Evolutionary conservation across 148 eudicot species (phyloP), one percentile per base, ranked within the genome.

Genomic region (Hydrangea macrophylla): DNA sequence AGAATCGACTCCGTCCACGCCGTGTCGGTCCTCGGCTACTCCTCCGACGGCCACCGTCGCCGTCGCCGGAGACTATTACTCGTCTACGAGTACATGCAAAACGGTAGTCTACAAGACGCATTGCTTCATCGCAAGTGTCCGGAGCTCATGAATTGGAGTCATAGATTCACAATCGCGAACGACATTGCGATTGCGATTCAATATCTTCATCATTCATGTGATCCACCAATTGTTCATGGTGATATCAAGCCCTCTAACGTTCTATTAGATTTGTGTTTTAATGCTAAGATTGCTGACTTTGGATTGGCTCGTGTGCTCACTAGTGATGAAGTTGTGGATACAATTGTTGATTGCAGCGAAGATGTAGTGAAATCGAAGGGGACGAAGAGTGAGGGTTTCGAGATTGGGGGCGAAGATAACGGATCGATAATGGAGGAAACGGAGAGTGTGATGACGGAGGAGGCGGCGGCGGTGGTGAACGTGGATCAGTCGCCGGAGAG

Each of bases 171-270:
- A 24, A 73, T 93, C 9, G 80, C 88, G 1, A 13, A 70, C 0
- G 79, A 79, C 64, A 65, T 90, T 0, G 98, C 98, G 0, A 88
- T 63, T 59, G 98, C 86, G 1, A 50, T 93, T 37, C 78, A 77
- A 44, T 82, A 75, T 61, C 78, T 93, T 32, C 98, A 93, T 58
- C 65, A 31, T 6, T 20, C 67, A 1, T 88, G 95, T 37, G 91
- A 80, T 48, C 79, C 84, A 1, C 76, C 87, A 1, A 83, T 93
- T 10, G 78, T 93, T 69, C 98, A 93, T 54, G 94, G 98, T 0
- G 98, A 93, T 81, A 81, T 93, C 26, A 93, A 93, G 62, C 96
- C 98, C 1, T 88, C 95, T 9, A 93, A 93, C 76, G 74, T 93
- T 5, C 68, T 94, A 55, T 72, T 94, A 24, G 98, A 94, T 44